Conservation (phyloP, 78 protist species). For the Paratrimastix pyriformis region DNA sequence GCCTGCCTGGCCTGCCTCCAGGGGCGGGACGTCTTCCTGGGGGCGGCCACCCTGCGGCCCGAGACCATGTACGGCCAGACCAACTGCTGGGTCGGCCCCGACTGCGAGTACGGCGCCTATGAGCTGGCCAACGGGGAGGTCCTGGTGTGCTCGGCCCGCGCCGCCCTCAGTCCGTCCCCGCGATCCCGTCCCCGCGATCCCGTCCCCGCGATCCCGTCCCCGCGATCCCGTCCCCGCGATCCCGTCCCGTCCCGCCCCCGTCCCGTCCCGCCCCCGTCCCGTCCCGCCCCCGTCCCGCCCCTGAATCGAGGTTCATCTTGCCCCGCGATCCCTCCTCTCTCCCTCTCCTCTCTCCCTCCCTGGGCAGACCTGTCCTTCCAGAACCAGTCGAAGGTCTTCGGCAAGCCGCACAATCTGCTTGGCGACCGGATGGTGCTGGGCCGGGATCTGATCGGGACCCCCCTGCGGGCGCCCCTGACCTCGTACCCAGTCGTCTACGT, state of each 20-base stretch:
- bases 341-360: no score
- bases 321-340: no score
- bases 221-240: no score
- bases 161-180: no score
- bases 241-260: no score
- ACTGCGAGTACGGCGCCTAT: slow-evolving; percentile 80
- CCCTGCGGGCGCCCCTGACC: slow-evolving; percentile 75
- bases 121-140: slow-evolving; percentile 47
- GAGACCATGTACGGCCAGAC: slow-evolving; percentile 99
- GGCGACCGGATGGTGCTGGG: slow-evolving; percentile 64
- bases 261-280: no score
- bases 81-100: slow-evolving; percentile 94
- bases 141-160: slow-evolving; percentile 63
- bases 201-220: no score
- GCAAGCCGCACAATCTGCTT: slow-evolving; percentile 39
- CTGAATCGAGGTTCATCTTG: no score
- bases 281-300: no score
- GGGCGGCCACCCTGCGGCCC: slow-evolving; percentile 98
- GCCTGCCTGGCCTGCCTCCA: slow-evolving; percentile 21
- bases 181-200: no score
- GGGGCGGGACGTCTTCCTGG: slow-evolving; percentile 68
- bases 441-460: slow-evolving; percentile 68
- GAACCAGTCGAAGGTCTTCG: slow-evolving; percentile 40
- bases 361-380: slow-evolving; percentile 74
- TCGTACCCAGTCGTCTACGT: slow-evolving; percentile 56